Percentiles rank a stretch among this genome's conserved stretches.
These are phyloP conservation scores for Echinochloa phyllopogon DNA, from an alignment of 176 grass and related monocot genomes.

Conservation along the genomic window DNA sequence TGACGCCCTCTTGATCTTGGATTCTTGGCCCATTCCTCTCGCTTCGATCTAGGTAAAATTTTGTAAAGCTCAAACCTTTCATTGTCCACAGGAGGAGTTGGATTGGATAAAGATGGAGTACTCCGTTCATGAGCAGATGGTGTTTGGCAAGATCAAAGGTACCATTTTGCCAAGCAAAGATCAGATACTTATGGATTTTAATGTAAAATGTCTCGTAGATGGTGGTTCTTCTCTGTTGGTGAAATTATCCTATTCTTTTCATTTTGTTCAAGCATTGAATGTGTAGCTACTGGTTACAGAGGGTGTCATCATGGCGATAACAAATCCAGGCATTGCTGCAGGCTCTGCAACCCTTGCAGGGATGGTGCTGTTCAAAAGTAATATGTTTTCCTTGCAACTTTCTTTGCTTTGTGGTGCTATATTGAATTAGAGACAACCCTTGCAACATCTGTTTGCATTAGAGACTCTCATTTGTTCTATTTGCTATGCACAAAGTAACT, in stretches of 20 bases:
- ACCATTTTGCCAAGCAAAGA: not conserved
- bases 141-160: conserved; percentile 66
- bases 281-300: conserved; percentile 33
- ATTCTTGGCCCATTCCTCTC: not conserved
- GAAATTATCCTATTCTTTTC: not conserved
- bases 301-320: conserved; percentile 52
- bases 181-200: not conserved
- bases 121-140: conserved; percentile 43
- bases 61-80: not conserved
- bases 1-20: not conserved
- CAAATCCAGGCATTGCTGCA: conserved; percentile 49
- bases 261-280: not conserved
- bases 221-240: not conserved
- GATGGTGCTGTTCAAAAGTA: conserved; percentile 60
- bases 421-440: not conserved
- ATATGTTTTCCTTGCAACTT: conserved; percentile 4
- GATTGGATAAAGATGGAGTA: conserved; percentile 54
- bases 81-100: conserved; percentile 22
- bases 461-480: not conserved
- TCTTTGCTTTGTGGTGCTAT: not conserved
- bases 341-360: conserved; percentile 45
- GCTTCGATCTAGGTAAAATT: conserved; percentile 12
- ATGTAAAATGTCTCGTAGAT: not conserved
- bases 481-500: not conserved
- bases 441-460: not conserved